Base-by-base conservation (phyloP, 768 basidiomycete species). In the Rhizopogon vinicolor region DNA sequence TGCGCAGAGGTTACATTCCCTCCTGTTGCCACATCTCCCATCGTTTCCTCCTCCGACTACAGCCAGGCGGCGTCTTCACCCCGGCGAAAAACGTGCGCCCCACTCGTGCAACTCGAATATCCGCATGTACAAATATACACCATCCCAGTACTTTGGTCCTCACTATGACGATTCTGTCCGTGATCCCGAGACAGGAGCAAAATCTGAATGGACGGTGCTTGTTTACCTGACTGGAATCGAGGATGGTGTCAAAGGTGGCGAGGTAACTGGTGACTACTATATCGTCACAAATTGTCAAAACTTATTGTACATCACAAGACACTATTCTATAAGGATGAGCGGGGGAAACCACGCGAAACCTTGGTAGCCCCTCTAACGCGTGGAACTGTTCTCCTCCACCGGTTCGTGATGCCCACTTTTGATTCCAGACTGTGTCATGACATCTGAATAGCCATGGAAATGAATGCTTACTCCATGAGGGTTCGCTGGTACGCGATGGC, bases 121-220 rank as follows among this genome's bases (percentile, higher is more conserved):
- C 33, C 74, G 89, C 29, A 66, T 89, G 57, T 89, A 89, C 67
- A 84, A 84, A 60, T 90, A 89, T 64, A 75, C 76, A 3, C 70
- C 80, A 25, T 74, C 74, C 0, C 85, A 87, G 58, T 79, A 84
- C 68, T 90, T 91, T 68, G 86, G 86, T 19, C 80, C 82, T 13
- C 89, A 90, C 65, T 91, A 89, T 61, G 88, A 91, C 59, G 87
- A 88, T 62, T 81, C 83, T 18, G 82, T 87, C 28, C 75, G 76
- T 7, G 86, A 87, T 63, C 54, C 75, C 4, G 63, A 74, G 51
- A 84, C 85, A 7, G 84, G 84, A 4, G 76, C 78, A 1, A 81
- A 78, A 64, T 87, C 85, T 35, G 87, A 89, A 65, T 91, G 89
- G 89, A 91, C 89, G 0, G 67, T 91, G 39, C 68, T 91, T 25